These are phyloP conservation scores for Sphaerostilbella broomeana DNA, from an alignment of 2,329 filamentous ascomycete species.

Conservation along the genomic window DNA sequence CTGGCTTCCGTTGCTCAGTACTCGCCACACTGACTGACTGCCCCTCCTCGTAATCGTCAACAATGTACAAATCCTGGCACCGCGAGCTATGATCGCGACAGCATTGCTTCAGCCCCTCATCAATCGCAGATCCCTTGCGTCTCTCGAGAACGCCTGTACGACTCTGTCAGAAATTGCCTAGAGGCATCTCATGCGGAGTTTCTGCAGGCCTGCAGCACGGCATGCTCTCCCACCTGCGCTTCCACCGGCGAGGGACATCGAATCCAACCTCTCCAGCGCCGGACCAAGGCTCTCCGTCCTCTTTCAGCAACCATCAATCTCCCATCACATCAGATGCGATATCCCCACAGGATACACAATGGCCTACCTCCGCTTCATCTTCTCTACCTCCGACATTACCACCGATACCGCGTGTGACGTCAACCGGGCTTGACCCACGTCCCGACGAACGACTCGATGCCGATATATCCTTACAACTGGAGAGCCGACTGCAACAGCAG, in stretches of 20 bases:
- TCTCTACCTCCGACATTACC: conserved; percentile 43
- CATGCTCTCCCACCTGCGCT: conserved; percentile 51
- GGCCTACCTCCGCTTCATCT: conserved; percentile 30
- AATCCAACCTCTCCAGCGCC: conserved; percentile 48
- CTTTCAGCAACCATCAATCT: conserved; percentile 33
- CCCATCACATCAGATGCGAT: conserved; percentile 35
- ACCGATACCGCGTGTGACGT: conserved; percentile 44
- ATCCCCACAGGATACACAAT: conserved; percentile 29
- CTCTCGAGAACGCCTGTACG: no score
- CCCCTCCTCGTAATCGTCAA: conserved; percentile 7
- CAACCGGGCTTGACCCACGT: conserved; percentile 24
- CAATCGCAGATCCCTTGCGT: no score
- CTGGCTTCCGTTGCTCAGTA: background rate
- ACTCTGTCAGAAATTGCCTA: conserved; percentile 4
- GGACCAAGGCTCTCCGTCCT: conserved; percentile 38
- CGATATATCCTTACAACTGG: conserved; percentile 18
- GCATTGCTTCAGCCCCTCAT: conserved; percentile 5
- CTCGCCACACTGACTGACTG: background rate
- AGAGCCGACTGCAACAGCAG: conserved; percentile 21
- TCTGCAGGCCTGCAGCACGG: conserved; percentile 13
- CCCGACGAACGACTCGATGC: conserved; percentile 23
- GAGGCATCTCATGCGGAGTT: background rate
- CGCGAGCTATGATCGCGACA: conserved; percentile 11
- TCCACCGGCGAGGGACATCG: conserved; percentile 51
- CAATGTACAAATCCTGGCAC: conserved; percentile 9